Conservation (phyloP, 1,139 yeast species). For the Taphrina communis region DNA sequence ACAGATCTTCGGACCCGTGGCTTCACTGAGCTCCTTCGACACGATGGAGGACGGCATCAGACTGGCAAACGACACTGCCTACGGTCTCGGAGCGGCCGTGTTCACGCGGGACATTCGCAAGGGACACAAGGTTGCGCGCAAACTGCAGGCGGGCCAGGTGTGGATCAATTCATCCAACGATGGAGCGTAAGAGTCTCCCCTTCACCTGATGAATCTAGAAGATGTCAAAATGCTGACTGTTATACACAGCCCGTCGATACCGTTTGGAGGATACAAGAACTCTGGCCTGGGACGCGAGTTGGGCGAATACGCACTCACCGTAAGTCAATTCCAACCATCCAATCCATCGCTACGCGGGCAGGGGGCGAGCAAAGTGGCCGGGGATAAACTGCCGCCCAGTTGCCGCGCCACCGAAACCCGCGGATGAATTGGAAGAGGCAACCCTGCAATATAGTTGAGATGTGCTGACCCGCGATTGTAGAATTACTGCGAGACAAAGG, state of each 20-base stretch:
- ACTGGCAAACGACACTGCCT: conserved; percentile 72
- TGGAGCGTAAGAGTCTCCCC: conserved; percentile 15
- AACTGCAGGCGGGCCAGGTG: conserved; percentile 77
- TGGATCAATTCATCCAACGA: conserved; percentile 74
- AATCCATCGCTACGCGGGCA: no score
- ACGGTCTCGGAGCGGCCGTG: conserved; percentile 86
- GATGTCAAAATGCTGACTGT: neutral
- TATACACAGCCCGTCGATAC: conserved; percentile 51
- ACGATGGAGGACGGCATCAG: conserved; percentile 73
- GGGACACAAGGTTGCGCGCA: conserved; percentile 67
- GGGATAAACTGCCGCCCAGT: neutral
- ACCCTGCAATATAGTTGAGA: no score
- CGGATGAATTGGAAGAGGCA: no score
- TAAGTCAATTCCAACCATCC: neutral
- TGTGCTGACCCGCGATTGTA: neutral
- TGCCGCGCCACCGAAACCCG: neutral
- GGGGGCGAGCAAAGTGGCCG: neutral
- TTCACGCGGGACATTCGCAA: conserved; percentile 69
- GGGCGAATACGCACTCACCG: conserved; percentile 74
- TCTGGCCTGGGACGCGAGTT: conserved; percentile 93
- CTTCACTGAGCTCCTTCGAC: conserved; percentile 70
- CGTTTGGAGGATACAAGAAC: conserved; percentile 83
- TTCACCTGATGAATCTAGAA: neutral
- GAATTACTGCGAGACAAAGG: conserved; percentile 60
- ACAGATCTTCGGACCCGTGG: conserved; percentile 85